Base-by-base conservation (phyloP, 129 eudicot genomes). In the Mikania micrantha region DNA sequence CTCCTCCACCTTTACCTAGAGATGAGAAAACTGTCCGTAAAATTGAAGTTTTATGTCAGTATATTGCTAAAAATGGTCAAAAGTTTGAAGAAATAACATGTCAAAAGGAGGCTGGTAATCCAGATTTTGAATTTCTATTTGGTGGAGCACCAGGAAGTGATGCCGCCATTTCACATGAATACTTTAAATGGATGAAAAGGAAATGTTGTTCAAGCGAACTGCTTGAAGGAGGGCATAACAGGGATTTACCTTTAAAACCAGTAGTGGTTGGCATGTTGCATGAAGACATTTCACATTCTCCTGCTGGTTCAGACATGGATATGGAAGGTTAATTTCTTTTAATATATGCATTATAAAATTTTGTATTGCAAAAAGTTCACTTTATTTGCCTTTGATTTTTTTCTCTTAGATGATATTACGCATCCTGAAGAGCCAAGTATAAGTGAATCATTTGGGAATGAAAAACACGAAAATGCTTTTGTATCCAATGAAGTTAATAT, bases 281-380 rank as follows among this genome's bases (percentile, higher is more conserved):
- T 66, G 83, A 48, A 50, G 74, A 48, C 52, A 32, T 7, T 9
- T 32, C 87, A 64, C 71, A 57, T 71, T 84, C 96, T 53, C 85
- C 87, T 35, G 77, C 79, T 56, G 84, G 79, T 82, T 91, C 98
- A 34, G 96, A 88, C 79, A 88, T 91, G 86, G 97, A 91, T 50
- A 85, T 91, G 85, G 97, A 91, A 83, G 97, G 97, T 91, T 71
- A 66, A 82, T 54, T 71, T 28, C 52, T 22, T 29, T 67, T 15
- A 10, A 27, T 9, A 5, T 34, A 13, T n/a, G 15, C 41, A 38
- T 39, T 15, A 60, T 44, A 7, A 62, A 5, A 15, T 34, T 25
- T 11, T 38, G 25, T 48, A 28, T 21, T 24, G 64, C 63, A 60
- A 77, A 67, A 32, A 39, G 52, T 38, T 74, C 5, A 32, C 67